Percentiles rank a stretch among this genome's conserved stretches.
phyloP scores from a whole-genome alignment of 139 green algal genomes.

The Coelastrella sp. region DNA sequence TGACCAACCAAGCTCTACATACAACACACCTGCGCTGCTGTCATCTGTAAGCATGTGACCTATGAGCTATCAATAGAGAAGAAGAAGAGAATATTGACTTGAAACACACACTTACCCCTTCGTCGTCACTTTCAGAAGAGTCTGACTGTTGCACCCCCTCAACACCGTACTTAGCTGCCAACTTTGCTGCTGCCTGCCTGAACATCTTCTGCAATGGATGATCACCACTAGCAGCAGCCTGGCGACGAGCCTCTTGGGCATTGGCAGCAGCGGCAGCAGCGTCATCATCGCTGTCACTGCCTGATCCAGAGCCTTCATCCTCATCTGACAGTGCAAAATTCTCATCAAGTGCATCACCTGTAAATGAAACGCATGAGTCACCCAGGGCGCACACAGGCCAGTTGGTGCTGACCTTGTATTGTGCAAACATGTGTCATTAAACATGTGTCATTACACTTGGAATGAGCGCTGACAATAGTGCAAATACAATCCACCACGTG shows the following conservation, averaged over 20 bases:
- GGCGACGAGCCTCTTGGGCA: slow-evolving; percentile 69
- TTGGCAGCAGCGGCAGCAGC: slow-evolving; percentile 41
- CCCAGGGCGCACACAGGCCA: background rate
- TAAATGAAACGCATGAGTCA: background rate
- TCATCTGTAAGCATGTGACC: no score
- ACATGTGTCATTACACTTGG: no score
- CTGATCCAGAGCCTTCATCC: slow-evolving; percentile 55
- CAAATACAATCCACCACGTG: no score
- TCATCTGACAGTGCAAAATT: slow-evolving; percentile 53
- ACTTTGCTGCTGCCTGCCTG: slow-evolving; percentile 52
- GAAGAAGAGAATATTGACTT: no score
- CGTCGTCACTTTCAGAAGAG: slow-evolving; percentile 11
- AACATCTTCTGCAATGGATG: slow-evolving; percentile 80
- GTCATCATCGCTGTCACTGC: slow-evolving; percentile 47
- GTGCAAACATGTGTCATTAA: no score
- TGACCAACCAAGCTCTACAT: no score
- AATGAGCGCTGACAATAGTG: no score
- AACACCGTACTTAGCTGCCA: slow-evolving; percentile 66
- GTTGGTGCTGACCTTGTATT: background rate
- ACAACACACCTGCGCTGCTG: no score
- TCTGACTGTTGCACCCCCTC: background rate
- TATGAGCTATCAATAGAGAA: no score
- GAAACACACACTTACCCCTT: background rate
- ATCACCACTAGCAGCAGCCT: slow-evolving; percentile 71
- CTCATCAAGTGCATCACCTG: slow-evolving; percentile 70